Base-by-base conservation (phyloP, 202 grass and related monocot genomes). In the Musa balbisiana region DNA sequence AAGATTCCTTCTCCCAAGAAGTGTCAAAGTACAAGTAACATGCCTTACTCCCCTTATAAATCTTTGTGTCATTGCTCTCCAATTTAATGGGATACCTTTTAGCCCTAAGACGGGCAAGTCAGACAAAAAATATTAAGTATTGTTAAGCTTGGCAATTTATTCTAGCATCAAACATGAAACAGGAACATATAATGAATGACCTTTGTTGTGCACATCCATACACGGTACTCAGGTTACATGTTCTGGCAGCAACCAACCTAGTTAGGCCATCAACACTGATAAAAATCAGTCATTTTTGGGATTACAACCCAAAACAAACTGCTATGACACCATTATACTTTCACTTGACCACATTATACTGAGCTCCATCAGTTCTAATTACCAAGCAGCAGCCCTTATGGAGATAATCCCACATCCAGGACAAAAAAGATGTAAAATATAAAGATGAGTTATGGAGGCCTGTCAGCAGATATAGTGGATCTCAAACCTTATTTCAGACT, bases 1-100 rank as follows among this genome's bases (percentile, higher is more conserved):
- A 98, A 79, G 90, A 93, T 89, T 98, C 94, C 77, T 98, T 98
- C 85, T 98, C 94, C 91, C 91, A 94, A 73, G 88, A 98, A 64
- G 94, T 98, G 16, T 94, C 94, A 22, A 80, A 81, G 70, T 98
- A 98, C 64, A 98, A 78, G 84, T 87, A 98, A 70, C 87, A 84
- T 2, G 69, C 78, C 83, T 91, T 87, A 74, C 82, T 93, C 74
- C 88, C 90, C 84, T 91, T 87, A 56, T 92, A 98, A 65, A 98
- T 79, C 0, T 89, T 74, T 21, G 10, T 64, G 25, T 90, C 91
- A 74, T 94, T 93, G 84, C 85, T 88, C 89, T 98, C 88, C 76
- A 98, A 67, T 79, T 85, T 98, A 76, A 98, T 94, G 11, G 94
- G 94, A 79, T 92, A 98, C 83, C 94, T 98, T 83, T 98, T 98